Percentiles rank a stretch among this genome's conserved stretches.
Conservation (phyloP, 208 protist genomes). For the Acanthamoeba triangularis region DNA sequence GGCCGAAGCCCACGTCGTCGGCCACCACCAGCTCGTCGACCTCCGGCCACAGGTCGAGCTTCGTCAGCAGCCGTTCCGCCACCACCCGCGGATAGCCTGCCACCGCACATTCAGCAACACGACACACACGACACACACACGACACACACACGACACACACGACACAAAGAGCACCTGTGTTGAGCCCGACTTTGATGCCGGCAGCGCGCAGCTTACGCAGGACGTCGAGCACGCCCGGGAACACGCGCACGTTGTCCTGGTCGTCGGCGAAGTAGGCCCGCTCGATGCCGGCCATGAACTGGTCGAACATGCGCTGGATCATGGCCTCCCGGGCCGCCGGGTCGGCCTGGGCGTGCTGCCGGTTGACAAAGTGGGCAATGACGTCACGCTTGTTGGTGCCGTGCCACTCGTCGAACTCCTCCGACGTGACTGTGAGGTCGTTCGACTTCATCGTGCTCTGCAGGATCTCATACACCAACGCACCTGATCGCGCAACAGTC, state of each 20-base stretch:
- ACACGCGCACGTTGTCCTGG: constrained; percentile 61
- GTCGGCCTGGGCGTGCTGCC: background rate
- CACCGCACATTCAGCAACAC: no score
- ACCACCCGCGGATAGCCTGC: constrained; percentile 57
- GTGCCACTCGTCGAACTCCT: constrained; percentile 82
- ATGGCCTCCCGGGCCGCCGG: background rate
- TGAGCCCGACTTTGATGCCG: constrained; percentile 81
- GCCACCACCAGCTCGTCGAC: constrained; percentile 65
- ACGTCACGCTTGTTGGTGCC: constrained; percentile 82
- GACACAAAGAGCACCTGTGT: constrained; percentile 76
- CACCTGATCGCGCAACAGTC: constrained; percentile 3
- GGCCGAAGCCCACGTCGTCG: constrained; percentile 61
- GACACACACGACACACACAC: no score
- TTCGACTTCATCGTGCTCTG: constrained; percentile 54
- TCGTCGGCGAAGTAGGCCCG: constrained; percentile 76
- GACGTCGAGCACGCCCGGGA: constrained; percentile 64
- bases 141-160: no score
- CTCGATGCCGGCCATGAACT: constrained; percentile 71
- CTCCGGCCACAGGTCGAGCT: constrained; percentile 33
- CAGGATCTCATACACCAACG: constrained; percentile 79
- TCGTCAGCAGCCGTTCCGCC: constrained; percentile 40
- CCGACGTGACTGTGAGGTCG: constrained; percentile 29
- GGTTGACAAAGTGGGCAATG: constrained; percentile 77
- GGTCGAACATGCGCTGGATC: constrained; percentile 46
- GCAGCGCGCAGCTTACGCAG: constrained; percentile 70